Evolutionary conservation across 306 rosid species (phyloP).

Genomic region (Aeschynomene evenia): DNA sequence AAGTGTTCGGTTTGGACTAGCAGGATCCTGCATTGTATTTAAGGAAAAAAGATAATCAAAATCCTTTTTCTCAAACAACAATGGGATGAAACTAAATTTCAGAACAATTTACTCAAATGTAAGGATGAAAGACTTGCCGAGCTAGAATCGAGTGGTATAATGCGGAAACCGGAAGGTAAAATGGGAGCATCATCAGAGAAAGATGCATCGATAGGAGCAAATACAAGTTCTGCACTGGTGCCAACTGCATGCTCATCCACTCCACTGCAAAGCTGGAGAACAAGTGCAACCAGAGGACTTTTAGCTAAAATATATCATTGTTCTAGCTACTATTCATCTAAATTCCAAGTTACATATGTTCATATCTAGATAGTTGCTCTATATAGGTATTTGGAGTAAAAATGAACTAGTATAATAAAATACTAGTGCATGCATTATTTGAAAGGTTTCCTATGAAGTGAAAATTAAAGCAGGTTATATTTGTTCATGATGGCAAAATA

Average conservation of each 20-base stretch:
- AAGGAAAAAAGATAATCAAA: slow-evolving; percentile 3
- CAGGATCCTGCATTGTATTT: slow-evolving; percentile 57
- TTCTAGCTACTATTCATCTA: slow-evolving; percentile 6
- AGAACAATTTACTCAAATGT: neutral
- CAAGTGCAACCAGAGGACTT: slow-evolving; percentile 22
- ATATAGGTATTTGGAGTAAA: neutral
- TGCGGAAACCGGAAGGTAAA: slow-evolving; percentile 93
- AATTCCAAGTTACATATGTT: neutral
- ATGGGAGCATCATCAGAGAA: slow-evolving; percentile 97
- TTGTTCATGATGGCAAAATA: neutral
- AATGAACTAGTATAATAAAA: neutral
- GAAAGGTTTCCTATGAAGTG: neutral
- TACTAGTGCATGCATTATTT: neutral
- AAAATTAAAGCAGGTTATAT: neutral
- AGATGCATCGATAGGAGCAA: slow-evolving; percentile 98
- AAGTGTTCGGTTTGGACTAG: slow-evolving; percentile 90
- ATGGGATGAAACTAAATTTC: neutral
- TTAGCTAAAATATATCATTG: slow-evolving; percentile 12
- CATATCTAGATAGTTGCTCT: neutral
- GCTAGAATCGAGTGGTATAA: slow-evolving; percentile 80
- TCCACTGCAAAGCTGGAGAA: slow-evolving; percentile 83
- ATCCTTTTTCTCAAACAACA: neutral
- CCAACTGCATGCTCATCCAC: slow-evolving; percentile 89
- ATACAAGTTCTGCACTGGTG: slow-evolving; percentile 82
- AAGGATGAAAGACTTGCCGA: slow-evolving; percentile 42